phyloP scores from a whole-genome alignment of 257 asterid species.

The Solanum acaule region DNA sequence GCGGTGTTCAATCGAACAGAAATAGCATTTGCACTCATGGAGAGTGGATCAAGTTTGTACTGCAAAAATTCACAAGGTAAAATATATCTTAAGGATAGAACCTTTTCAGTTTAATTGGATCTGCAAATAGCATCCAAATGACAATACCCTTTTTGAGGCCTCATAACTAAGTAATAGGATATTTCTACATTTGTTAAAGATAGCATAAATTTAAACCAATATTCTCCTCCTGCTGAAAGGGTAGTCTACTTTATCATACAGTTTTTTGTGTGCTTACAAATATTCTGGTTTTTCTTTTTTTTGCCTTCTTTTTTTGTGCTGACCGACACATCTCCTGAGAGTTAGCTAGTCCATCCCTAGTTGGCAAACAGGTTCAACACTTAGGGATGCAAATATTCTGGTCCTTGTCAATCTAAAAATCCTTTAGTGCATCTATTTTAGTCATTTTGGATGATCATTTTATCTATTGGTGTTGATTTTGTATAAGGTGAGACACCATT shows the following conservation, averaged over 20 bases:
- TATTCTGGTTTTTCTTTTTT: background rate
- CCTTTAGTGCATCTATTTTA: background rate
- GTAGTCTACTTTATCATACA: background rate
- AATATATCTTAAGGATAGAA: slow-evolving; percentile 1
- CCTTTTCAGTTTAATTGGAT: background rate
- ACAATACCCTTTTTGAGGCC: background rate
- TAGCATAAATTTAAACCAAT: background rate
- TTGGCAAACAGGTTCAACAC: background rate
- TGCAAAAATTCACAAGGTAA: slow-evolving; percentile 87
- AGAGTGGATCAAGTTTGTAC: slow-evolving; percentile 62
- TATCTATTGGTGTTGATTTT: background rate
- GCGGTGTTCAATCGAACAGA: slow-evolving; percentile 95
- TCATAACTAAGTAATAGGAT: background rate
- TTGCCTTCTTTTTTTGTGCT: background rate
- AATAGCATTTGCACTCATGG: slow-evolving; percentile 87
- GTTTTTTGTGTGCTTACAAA: background rate
- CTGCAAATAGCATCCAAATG: background rate
- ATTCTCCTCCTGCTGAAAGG: background rate
- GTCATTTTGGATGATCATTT: background rate
- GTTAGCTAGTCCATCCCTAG: background rate
- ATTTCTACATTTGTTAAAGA: background rate
- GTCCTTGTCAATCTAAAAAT: background rate
- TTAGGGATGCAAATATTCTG: background rate
- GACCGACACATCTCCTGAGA: background rate
- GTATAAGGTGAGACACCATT: slow-evolving; percentile 86